A percentile compares a stretch with the other conserved stretches of the same genome.
Conservation (phyloP, 2,329 filamentous ascomycete species). For the Alternaria tenuissima region DNA sequence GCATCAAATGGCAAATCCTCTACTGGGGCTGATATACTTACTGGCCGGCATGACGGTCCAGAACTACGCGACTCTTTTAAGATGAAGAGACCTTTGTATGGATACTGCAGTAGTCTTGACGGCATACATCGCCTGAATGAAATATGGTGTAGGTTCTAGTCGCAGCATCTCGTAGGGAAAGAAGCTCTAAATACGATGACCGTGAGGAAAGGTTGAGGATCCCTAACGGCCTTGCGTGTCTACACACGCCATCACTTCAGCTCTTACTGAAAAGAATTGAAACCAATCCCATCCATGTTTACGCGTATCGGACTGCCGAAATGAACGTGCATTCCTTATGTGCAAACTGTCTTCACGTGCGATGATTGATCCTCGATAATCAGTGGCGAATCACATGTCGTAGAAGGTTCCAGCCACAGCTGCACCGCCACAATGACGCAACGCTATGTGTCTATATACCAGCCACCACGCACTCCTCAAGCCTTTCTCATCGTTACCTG, state of each 20-base stretch:
- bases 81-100: too few species aligned
- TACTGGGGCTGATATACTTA: background rate
- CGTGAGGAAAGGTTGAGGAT: background rate
- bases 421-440: slow-evolving; percentile 42
- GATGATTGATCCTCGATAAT: background rate
- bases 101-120: background rate
- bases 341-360: slow-evolving; percentile 7
- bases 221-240: background rate
- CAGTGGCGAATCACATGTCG: slow-evolving; percentile 20
- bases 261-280: background rate
- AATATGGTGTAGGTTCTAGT: background rate
- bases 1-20: background rate
- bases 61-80: too few species aligned
- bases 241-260: background rate
- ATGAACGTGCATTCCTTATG: background rate
- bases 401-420: slow-evolving; percentile 34
- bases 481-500: background rate
- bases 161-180: background rate
- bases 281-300: background rate
- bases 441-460: slow-evolving; percentile 1
- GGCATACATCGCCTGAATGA: too few species aligned
- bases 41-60: background rate
- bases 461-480: background rate
- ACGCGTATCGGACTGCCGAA: too few species aligned
- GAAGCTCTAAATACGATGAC: background rate